These are phyloP conservation scores for Salix koriyanagi DNA, from an alignment of 345 rosid genomes.

Conservation along the genomic window DNA sequence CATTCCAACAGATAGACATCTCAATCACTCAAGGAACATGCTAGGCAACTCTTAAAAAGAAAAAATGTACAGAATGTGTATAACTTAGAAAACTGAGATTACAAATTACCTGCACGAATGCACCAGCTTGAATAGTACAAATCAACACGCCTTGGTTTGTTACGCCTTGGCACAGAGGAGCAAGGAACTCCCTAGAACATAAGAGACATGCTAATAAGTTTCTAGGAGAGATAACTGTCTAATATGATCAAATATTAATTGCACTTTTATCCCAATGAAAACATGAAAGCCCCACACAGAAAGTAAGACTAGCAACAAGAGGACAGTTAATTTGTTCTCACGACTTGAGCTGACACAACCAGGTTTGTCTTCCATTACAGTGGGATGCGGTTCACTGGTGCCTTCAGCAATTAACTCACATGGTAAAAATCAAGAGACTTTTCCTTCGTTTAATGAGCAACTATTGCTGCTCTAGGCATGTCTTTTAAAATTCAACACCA, in stretches of 20 bases:
- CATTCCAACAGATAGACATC: conserved; percentile 13
- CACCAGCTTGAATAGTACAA: conserved; percentile 94
- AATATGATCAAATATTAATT: too few species aligned
- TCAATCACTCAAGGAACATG: not conserved
- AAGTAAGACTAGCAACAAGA: not conserved
- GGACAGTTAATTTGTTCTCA: not conserved
- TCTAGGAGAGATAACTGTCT: too few species aligned
- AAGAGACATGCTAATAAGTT: conserved; percentile 4
- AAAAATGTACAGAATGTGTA: too few species aligned
- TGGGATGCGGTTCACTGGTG: not conserved
- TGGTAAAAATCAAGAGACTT: not conserved
- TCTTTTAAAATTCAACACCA: not conserved
- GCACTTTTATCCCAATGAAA: not conserved
- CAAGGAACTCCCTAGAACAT: conserved; percentile 67
- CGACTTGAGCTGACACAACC: not conserved
- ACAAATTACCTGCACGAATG: conserved; percentile 73
- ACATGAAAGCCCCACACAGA: too few species aligned
- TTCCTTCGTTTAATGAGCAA: not conserved
- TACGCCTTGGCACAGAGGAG: conserved; percentile 64
- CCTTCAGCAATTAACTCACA: not conserved
- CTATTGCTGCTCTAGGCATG: not conserved
- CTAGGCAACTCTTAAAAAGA: not conserved
- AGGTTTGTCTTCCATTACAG: not conserved
- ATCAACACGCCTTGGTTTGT: conserved; percentile 86
- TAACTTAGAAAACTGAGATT: not conserved